Evolutionary conservation across 306 rosid genomes (phyloP).

Genomic region (Lathyrus oleraceus): DNA sequence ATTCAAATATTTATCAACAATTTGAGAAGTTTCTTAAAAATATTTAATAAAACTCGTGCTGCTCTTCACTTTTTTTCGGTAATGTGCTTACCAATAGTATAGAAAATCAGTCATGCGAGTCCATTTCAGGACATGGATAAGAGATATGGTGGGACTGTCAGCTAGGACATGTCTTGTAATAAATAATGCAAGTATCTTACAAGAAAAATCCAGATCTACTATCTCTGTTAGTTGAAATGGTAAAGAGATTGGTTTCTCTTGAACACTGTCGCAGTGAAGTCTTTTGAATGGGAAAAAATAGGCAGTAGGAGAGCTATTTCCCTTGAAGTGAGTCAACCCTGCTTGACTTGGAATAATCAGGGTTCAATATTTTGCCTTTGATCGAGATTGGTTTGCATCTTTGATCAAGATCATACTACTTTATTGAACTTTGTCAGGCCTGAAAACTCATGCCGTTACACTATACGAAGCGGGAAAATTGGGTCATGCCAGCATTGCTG

Average conservation of each 20-base stretch:
- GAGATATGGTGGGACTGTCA: constrained; percentile 3
- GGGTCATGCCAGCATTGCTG: constrained; percentile 87
- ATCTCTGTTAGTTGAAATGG: not conserved
- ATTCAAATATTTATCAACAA: not conserved
- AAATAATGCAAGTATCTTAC: constrained; percentile 13
- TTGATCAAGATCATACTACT: constrained; percentile 19
- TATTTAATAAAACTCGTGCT: not conserved
- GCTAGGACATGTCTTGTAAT: constrained; percentile 1
- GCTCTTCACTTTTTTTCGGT: not conserved
- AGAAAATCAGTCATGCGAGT: not conserved
- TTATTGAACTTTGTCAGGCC: constrained; percentile 58
- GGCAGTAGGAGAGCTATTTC: not conserved
- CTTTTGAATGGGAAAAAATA: not conserved
- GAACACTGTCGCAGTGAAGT: not conserved
- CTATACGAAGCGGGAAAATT: constrained; percentile 94
- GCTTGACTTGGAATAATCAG: not conserved
- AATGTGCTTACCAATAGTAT: not conserved
- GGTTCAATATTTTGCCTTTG: not conserved
- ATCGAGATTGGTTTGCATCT: not conserved
- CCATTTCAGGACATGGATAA: constrained; percentile 3
- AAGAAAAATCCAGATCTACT: not conserved
- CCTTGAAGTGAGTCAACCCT: not conserved
- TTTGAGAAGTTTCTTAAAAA: not conserved
- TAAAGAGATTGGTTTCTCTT: not conserved
- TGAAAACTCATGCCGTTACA: constrained; percentile 97